Percentiles rank a stretch among this genome's conserved stretches.
phyloP scores from a whole-genome alignment of 495 filamentous ascomycete genomes.

The Durotheca rogersii region DNA sequence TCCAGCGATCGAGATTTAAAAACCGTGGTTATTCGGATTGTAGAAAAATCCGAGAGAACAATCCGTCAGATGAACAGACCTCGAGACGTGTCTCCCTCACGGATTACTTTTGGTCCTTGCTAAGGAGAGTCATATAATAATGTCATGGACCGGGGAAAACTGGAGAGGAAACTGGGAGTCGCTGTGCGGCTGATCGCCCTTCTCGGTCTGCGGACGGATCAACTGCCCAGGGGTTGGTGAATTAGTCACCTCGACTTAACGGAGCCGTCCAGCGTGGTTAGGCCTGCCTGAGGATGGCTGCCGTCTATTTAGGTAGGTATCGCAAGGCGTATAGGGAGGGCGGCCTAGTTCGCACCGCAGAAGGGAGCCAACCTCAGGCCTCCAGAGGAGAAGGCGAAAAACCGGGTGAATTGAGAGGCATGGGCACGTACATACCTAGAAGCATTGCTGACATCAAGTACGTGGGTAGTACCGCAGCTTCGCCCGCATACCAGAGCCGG shows the following conservation, averaged over 20 bases:
- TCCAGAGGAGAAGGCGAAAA: no score
- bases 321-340: slow-evolving; percentile 3
- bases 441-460: no score
- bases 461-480: no score
- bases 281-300: slow-evolving; percentile 20
- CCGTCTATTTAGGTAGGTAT: no score
- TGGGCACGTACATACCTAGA: slow-evolving; percentile 7
- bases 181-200: slow-evolving; percentile 38
- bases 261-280: no score
- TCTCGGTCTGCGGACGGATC: slow-evolving; percentile 23
- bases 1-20: slow-evolving; percentile 6
- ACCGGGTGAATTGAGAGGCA: slow-evolving; percentile 6
- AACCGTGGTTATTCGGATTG: slow-evolving; percentile 4
- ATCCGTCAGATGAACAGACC: slow-evolving; percentile 36
- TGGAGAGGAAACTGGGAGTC: slow-evolving; percentile 26
- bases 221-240: slow-evolving; percentile 34
- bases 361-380: no score
- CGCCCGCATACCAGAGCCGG: no score
- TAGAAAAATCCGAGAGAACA: background rate
- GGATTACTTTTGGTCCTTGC: slow-evolving; percentile 17
- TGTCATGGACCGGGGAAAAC: slow-evolving; percentile 18
- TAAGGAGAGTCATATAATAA: slow-evolving; percentile 26
- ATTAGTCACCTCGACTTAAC: slow-evolving; percentile 18
- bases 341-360: background rate
- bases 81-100: slow-evolving; percentile 28